A percentile compares a stretch with the other conserved stretches of the same genome.
phyloP scores from a whole-genome alignment of 768 basidiomycete genomes.

The Rubroboletus satanas region DNA sequence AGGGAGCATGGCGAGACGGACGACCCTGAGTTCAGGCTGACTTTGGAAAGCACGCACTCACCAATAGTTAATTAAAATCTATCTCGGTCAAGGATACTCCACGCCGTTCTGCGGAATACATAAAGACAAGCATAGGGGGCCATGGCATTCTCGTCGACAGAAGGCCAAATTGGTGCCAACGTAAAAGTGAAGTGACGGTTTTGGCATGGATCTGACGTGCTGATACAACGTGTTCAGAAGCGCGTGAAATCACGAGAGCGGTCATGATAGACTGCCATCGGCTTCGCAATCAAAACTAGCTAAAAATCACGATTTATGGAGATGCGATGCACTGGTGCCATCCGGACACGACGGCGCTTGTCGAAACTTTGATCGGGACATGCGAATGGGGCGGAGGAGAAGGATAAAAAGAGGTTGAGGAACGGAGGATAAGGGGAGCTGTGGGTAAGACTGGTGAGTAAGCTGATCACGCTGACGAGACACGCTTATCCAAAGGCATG shows the following conservation, averaged over 20 bases:
- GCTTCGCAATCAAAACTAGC: constrained; percentile 23
- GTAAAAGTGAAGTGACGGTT: constrained; percentile 31
- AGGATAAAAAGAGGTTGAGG: background rate
- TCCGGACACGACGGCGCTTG: constrained; percentile 17
- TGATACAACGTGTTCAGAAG: constrained; percentile 35
- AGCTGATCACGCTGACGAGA: constrained; percentile 16
- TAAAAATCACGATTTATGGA: constrained; percentile 22
- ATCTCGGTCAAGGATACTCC: constrained; percentile 33
- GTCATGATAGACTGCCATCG: constrained; percentile 32
- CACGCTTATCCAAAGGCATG: constrained; percentile 21
- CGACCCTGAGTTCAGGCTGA: constrained; percentile 27
- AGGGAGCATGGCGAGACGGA: constrained; percentile 27
- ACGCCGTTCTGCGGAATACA: constrained; percentile 35
- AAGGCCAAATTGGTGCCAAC: constrained; percentile 24
- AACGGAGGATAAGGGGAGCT: constrained; percentile 15
- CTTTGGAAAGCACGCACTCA: constrained; percentile 23
- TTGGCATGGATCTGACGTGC: constrained; percentile 33
- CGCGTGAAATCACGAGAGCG: constrained; percentile 33
- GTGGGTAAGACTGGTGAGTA: constrained; percentile 19
- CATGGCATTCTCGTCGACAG: constrained; percentile 25
- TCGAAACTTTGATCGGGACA: constrained; percentile 9
- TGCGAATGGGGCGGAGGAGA: constrained; percentile 4
- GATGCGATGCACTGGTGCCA: constrained; percentile 8
- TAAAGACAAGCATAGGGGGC: constrained; percentile 33
- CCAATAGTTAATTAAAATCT: constrained; percentile 32